These are phyloP conservation scores for Mycena floridula DNA, from an alignment of 768 basidiomycete genomes.

Conservation along the genomic window DNA sequence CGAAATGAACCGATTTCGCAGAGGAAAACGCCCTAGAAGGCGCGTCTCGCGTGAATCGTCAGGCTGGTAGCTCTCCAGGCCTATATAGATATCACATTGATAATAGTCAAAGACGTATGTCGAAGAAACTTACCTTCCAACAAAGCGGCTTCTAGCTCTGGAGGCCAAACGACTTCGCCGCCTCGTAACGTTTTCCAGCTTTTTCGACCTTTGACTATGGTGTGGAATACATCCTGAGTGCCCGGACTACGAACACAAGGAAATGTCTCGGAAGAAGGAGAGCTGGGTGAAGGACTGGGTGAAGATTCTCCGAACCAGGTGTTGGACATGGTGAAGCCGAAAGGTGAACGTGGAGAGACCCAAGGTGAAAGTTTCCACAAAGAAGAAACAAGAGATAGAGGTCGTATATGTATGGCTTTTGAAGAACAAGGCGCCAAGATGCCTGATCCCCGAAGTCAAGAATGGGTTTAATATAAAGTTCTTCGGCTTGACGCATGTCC, in stretches of 20 bases:
- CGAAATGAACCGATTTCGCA: conserved; percentile 76
- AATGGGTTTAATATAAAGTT: too few species aligned
- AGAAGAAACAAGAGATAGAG: too few species aligned
- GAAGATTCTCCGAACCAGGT: too few species aligned
- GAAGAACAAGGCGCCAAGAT: too few species aligned
- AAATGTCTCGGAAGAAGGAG: not conserved
- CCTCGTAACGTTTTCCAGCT: conserved; percentile 73
- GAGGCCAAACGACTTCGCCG: conserved; percentile 76
- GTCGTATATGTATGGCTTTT: too few species aligned
- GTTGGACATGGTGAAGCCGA: too few species aligned
- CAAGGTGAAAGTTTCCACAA: too few species aligned
- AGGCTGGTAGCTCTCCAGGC: conserved; percentile 66
- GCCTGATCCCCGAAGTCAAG: too few species aligned
- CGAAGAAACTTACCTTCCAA: conserved; percentile 50
- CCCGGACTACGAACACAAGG: conserved; percentile 12
- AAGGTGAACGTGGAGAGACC: too few species aligned
- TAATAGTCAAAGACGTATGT: conserved; percentile 2
- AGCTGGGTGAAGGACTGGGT: too few species aligned
- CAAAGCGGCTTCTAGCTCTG: conserved; percentile 69
- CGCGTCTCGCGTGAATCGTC: conserved; percentile 69
- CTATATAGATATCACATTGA: conserved; percentile 27
- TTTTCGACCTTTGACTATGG: conserved; percentile 63
- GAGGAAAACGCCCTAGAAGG: conserved; percentile 68
- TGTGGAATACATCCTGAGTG: conserved; percentile 56
- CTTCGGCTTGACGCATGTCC: too few species aligned